Base-by-base conservation (phyloP, 306 rosid genomes). In the Ammopiptanthus mongolicus region DNA sequence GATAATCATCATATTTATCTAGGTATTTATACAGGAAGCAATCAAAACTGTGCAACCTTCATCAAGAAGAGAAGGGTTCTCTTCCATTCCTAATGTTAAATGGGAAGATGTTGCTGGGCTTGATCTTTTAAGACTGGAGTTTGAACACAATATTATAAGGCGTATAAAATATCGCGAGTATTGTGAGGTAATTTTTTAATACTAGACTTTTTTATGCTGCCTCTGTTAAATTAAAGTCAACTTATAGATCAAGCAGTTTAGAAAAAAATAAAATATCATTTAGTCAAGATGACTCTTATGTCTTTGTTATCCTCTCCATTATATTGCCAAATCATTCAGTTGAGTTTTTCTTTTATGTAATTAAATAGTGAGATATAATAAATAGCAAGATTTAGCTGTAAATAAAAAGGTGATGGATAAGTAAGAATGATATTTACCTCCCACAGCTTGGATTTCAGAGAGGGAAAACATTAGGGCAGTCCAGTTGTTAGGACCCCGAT, bases 61-160 rank as follows among this genome's bases (percentile, higher is more conserved):
- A 17, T 83, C 83, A 51, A 94, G 77, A 83, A 90, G 97, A 81
- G 97, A 91, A 86, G 98, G 98, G 18, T 94, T 94, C 80, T 90
- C 97, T 42, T 39, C 89, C 31, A 87, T 94, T 83, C 97, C 98
- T 29, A 63, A 85, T 69, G 87, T 85, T 48, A 94, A 88, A 66
- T 94, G 97, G 98, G 97, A 88, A 75, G 92, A 94, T 65, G 94
- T 91, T 80, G 98, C 97, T 3, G 98, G 95, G 77, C 85, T 90
- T 66, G 95, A 88, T 81, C 13, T 34, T 71, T 44, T 93, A 34
- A 87, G 95, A 64, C 47, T 80, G 75, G 95, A 87, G 75, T 89
- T 93, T 70, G 87, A 88, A 22, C 85, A 80, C 1, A 68, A 81
- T 37, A 80, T 93, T 61, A 80, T 93, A 52, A 78, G 86, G 62